These are phyloP conservation scores for Pseudocercospora fijiensis DNA, from an alignment of 2,329 filamentous ascomycete genomes.

Conservation along the genomic window DNA sequence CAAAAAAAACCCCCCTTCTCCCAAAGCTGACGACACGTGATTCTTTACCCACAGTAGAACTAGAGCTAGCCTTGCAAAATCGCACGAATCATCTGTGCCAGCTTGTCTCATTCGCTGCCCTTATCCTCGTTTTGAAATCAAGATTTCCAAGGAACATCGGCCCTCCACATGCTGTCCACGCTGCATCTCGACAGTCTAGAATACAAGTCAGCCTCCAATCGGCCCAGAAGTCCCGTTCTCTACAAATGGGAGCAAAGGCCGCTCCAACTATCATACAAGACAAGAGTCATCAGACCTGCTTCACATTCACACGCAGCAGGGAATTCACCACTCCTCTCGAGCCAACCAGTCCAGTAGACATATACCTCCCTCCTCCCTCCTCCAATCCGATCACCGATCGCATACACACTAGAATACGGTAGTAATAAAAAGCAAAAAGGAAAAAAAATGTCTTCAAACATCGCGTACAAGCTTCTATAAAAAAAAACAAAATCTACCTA, in stretches of 20 bases:
- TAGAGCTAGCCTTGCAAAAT: neutral
- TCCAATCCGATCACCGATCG: too few relatives aligned
- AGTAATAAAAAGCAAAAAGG: too few relatives aligned
- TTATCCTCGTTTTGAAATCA: neutral
- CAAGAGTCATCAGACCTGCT: neutral
- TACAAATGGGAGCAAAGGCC: constrained; percentile 6
- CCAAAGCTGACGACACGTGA: constrained; percentile 11
- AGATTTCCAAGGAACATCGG: constrained; percentile 2
- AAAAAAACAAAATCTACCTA: too few relatives aligned
- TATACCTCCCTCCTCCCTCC: too few relatives aligned
- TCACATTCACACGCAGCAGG: constrained; percentile 1
- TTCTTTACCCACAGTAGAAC: neutral
- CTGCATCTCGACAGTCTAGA: constrained; percentile 11
- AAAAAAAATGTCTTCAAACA: too few relatives aligned
- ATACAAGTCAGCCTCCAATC: constrained; percentile 19
- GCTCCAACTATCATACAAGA: neutral
- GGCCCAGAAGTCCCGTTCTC: constrained; percentile 13
- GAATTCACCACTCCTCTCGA: neutral
- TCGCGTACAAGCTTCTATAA: too few relatives aligned
- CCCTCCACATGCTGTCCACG: constrained; percentile 12
- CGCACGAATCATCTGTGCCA: neutral
- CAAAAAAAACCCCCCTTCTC: constrained; percentile 3
- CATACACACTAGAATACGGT: too few relatives aligned
- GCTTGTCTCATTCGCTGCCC: constrained; percentile 3
- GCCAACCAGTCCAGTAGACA: too few relatives aligned